Evolutionary conservation across 176 grass and related monocot species (phyloP), one percentile per base, ranked within the genome.

Genomic region (Musa schizocarpa): DNA sequence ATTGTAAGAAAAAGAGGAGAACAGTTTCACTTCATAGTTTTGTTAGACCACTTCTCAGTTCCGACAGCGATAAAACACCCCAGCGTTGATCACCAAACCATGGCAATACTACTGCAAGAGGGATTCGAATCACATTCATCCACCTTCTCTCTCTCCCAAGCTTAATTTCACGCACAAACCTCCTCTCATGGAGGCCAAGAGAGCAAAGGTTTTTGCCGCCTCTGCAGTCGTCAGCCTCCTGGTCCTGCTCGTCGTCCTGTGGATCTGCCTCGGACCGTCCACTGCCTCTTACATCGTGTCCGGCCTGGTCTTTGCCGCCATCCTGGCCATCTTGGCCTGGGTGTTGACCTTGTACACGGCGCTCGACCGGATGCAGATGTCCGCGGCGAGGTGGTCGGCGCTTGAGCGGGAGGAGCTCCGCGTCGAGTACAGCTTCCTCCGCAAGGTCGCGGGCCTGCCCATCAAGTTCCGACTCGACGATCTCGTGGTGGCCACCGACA

Each of bases 391-490:
- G 55, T 23, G 75, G 75, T 51, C 63, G 9, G 55, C 43, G 13
- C 17, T 77, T 10, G 75, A 77, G 51, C 56, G 75, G 24, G 58
- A 77, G 50, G 20, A 77, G 27, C 25, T 63, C 75, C 57, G 55
- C 53, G 55, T 77, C 58, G 58, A 77, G 75, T 77, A 77, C 27
- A 77, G 75, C 50, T 77, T 77, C 54, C 63, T 59, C 34, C 57
- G 63, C 9, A 77, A 77, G 17, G 75, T 77, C 29, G 54, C 75
- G 17, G 34, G 55, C 8, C 23, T 77, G 48, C 20, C 63, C 24
- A 77, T 29, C 50, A 76, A 59, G 13, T 71, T 71, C 68, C 43
- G 68, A 43, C 6, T 43, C 20, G 61, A 64, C 9, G 61, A 21
- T 20, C 61, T 64, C 20, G 61, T 22, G 11, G 61, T 22, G 20